Evolutionary conservation across 305 asterid genomes (phyloP), one percentile per base, ranked within the genome.

Genomic region (Euphrasia arctica): DNA sequence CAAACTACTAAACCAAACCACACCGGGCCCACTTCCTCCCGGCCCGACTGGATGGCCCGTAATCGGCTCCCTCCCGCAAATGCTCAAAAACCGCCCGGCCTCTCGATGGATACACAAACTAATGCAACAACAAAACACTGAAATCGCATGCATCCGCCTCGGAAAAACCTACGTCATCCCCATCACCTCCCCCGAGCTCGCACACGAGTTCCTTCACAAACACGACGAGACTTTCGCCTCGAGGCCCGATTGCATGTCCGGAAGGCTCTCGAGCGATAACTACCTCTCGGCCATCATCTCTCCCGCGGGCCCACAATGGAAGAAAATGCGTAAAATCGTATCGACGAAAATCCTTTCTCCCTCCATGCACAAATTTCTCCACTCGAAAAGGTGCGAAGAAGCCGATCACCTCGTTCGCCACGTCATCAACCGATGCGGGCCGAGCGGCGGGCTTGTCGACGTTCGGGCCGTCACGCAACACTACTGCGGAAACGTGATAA

Each of bases 271-370:
- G 4, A 72, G 72, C 64, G 1, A 3, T 27, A 70, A 62, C 27
- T 73, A 63, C 57, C 9, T 63, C 28, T 2, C 74, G 15, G 5
- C 67, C 0, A 50, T 7, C n/a, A 12, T 74, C 2, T 22, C 72
- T 1, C 72, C 75, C 0, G 4, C 13, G 0, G 73, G 75, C 9
- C 59, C 62, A 13, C 75, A 70, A 1, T 69, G 79, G 79, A 74
- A 56, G 70, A 74, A 70, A 50, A 70, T 70, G 72, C 48, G 68
- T 49, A 63, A 47, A 31, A 8, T 75, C 10, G 0, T 75, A 0
- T 42, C 3, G 41, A 32, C 69, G 0, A 54, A 75, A 25, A 62
- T 71, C 15, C 71, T 71, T 28, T 52, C 77, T 3, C 2, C 69
- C 0, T n/a, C 65, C 9, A 54, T 51, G 58, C 66, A 75, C 42